phyloP scores from a whole-genome alignment of 1,284 basidiomycete species.

The Entoloma clypeatum region DNA sequence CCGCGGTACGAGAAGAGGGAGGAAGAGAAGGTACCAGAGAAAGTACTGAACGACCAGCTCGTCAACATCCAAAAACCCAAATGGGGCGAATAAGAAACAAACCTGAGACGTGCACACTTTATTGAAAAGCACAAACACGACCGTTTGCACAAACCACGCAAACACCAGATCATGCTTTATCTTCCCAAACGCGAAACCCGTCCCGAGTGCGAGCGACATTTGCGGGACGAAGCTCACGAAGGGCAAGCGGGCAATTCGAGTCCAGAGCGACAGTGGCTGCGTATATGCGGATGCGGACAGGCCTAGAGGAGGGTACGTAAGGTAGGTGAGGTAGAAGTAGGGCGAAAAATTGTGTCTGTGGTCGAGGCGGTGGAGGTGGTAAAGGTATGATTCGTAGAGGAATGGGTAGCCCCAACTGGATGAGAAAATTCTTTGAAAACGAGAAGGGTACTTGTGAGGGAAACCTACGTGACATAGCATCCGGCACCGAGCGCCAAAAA shows the following conservation, averaged over 20 bases:
- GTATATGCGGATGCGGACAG: constrained; percentile 25
- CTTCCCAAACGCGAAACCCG: constrained; percentile 64
- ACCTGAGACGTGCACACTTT: constrained; percentile 98
- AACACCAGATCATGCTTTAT: constrained; percentile 60
- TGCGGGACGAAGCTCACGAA: constrained; percentile 74
- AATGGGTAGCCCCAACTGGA: constrained; percentile 91
- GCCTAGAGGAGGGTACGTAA: constrained; percentile 54
- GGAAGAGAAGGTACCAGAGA: constrained; percentile 92
- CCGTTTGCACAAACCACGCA: constrained; percentile 90
- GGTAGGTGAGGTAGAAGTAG: constrained; percentile 94
- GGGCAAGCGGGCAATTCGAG: constrained; percentile 52
- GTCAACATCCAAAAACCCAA: constrained; percentile 6
- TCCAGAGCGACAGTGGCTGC: constrained; percentile 43
- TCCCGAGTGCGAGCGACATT: constrained; percentile 60
- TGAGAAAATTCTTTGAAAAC: constrained; percentile 10
- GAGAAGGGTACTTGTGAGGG: constrained; percentile 1
- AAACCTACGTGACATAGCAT: constrained; percentile 79
- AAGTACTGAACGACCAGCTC: constrained; percentile 70
- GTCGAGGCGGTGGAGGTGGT: constrained; percentile 88
- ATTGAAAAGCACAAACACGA: constrained; percentile 91
- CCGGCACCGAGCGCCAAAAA: constrained; percentile 63
- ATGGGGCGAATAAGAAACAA: constrained; percentile 23
- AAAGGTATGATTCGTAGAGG: constrained; percentile 89
- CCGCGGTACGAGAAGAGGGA: constrained; percentile 78
- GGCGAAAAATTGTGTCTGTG: constrained; percentile 98